Evolutionary conservation across 306 rosid species (phyloP), one percentile per base, ranked within the genome.

Genomic region (Ziziphus jujuba): DNA sequence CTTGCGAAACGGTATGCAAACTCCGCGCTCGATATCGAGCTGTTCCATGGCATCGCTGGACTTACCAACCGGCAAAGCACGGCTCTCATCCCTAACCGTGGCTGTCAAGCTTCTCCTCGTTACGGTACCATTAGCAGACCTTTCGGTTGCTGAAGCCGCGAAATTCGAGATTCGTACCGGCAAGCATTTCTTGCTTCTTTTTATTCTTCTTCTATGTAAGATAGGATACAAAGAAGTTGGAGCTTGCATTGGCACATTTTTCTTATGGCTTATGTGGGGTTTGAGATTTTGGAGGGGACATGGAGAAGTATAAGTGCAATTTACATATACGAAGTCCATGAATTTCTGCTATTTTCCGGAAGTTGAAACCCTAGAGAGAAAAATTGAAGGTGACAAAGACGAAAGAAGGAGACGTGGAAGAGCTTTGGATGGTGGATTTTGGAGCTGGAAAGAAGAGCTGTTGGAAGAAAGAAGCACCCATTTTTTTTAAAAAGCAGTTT

Each of bases 21-120:
- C 99, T 24, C 99, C 99, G 9, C 99, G 99, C 82, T 95, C 99
- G 75, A 95, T 71, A 31, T 95, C 99, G 34, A 90, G 99, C 87
- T 77, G 96, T 82, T 95, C 97, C 80, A 95, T 67, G 51, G 99
- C 99, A 73, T 76, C 70, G 77, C 79, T 87, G 6, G 89, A 59
- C 49, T 81, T 87, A 33, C 69, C 67, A 72, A 33, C 2, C 48
- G 65, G 67, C 79, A 56, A 69, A 2, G 58, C 72, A 38, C 61
- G 57, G 40, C 63, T 50, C 54, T 70, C 62, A 52, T 40, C 62
- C 64, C 34, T 67, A 28, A 43, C 57, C 44, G 43, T 7, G 9
- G 58, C 20, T 19, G 48, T 15, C 28, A 58, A 40, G 49, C 56
- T 60, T 44, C 78, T 68, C 34, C 74, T 61, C 34, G 56, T 53